phyloP scores from a whole-genome alignment of 768 basidiomycete genomes.

The Xanthoconium stramineum region DNA sequence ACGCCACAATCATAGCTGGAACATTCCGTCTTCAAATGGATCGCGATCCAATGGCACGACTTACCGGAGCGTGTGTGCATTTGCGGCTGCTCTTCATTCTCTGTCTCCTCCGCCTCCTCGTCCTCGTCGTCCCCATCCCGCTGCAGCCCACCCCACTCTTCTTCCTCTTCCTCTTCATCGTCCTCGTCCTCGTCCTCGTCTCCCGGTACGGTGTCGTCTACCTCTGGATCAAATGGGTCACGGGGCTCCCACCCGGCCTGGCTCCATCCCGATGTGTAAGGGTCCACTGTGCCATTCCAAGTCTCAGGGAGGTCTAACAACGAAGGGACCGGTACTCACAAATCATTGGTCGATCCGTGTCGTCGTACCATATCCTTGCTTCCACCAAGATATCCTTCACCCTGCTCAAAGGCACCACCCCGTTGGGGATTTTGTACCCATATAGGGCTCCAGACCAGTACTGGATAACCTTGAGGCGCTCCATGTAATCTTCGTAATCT shows the following conservation, averaged over 20 bases:
- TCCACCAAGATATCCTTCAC: not conserved
- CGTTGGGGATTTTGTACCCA: no score
- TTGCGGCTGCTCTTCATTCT: no score
- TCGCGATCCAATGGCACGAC: no score
- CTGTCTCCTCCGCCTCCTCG: no score
- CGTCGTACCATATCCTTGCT: not conserved
- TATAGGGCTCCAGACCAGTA: no score
- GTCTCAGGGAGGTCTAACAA: not conserved
- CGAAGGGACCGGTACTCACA: not conserved
- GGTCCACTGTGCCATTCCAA: not conserved
- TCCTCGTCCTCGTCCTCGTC: no score
- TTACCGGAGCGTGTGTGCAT: not conserved
- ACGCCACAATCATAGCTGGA: no score
- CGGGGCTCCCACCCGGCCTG: not conserved
- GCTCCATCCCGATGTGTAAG: not conserved
- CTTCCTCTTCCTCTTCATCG: not conserved
- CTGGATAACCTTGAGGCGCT: no score
- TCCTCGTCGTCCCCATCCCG: no score
- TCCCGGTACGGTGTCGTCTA: not conserved
- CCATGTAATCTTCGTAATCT: not conserved
- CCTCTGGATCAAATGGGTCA: not conserved
- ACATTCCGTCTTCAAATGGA: no score
- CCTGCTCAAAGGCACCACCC: no score
- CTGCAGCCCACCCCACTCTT: not conserved
- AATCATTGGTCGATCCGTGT: not conserved